A percentile compares a stretch with the other conserved stretches of the same genome.
phyloP scores from a whole-genome alignment of 78 protist genomes.

The Tieghemostelium lacteum region DNA sequence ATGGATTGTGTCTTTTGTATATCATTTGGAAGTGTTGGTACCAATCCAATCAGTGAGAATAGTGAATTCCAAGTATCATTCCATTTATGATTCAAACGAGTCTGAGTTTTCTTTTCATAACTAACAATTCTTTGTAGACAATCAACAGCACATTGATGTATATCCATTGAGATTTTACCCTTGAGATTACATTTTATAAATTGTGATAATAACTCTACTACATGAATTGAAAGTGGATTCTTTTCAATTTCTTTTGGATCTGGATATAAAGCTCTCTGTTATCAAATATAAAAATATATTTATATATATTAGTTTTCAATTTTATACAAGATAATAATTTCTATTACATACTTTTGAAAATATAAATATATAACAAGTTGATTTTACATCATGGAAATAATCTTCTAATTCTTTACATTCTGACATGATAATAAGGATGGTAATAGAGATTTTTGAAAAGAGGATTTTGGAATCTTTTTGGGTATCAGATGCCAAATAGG shows the following conservation, averaged over 20 bases:
- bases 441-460: constrained; percentile 17
- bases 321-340: background rate
- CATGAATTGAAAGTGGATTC: constrained; percentile 27
- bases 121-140: constrained; percentile 44
- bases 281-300: background rate
- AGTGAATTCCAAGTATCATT: constrained; percentile 37
- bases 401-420: constrained; percentile 51
- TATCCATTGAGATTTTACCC: constrained; percentile 44
- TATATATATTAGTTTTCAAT: background rate
- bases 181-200: constrained; percentile 73
- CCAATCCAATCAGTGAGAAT: constrained; percentile 15
- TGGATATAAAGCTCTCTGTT: constrained; percentile 43
- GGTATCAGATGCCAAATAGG: constrained; percentile 31
- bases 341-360: constrained; percentile 50
- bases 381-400: constrained; percentile 61
- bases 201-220: constrained; percentile 41
- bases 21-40: constrained; percentile 4
- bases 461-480: constrained; percentile 33
- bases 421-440: constrained; percentile 7
- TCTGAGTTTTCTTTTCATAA: constrained; percentile 57
- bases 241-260: constrained; percentile 74
- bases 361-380: constrained; percentile 52
- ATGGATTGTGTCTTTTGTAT: constrained; percentile 14
- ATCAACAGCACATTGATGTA: constrained; percentile 27
- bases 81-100: constrained; percentile 56